These are phyloP conservation scores for Tetraselmis striata DNA, from an alignment of 139 green algal species.

Conservation along the genomic window DNA sequence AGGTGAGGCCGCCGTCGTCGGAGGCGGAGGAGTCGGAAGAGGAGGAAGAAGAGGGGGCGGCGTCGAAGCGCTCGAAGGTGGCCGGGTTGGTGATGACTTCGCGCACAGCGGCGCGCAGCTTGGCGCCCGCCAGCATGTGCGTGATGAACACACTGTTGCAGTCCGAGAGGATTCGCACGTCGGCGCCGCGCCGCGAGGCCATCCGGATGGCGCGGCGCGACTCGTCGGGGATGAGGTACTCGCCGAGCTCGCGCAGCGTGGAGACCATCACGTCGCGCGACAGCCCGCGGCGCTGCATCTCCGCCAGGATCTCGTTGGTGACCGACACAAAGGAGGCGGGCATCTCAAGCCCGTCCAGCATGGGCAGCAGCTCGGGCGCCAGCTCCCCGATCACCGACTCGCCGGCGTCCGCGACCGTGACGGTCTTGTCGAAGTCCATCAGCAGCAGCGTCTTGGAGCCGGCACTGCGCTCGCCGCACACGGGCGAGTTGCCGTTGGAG, in stretches of 20 bases:
- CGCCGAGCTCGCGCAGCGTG: constrained; percentile 51
- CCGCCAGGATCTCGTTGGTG: constrained; percentile 67
- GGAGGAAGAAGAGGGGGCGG: not conserved
- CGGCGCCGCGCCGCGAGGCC: constrained; percentile 20
- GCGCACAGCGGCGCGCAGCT: constrained; percentile 33
- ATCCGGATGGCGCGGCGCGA: not conserved
- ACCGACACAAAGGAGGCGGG: constrained; percentile 67
- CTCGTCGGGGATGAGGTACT: constrained; percentile 1
- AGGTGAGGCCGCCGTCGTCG: not conserved
- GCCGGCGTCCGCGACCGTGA: constrained; percentile 59
- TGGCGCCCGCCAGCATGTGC: constrained; percentile 54
- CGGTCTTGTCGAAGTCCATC: constrained; percentile 74
- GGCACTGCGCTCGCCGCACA: not conserved
- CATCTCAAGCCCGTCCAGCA: constrained; percentile 50
- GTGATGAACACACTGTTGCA: constrained; percentile 72
- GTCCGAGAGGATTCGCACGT: constrained; percentile 59
- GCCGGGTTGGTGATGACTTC: constrained; percentile 62
- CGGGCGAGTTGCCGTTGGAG: not conserved
- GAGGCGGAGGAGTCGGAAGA: not conserved
- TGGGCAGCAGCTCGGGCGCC: constrained; percentile 72
- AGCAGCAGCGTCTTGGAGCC: constrained; percentile 38
- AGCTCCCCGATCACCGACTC: constrained; percentile 64
- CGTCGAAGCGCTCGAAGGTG: constrained; percentile 41
- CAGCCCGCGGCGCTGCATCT: constrained; percentile 65
- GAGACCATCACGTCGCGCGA: constrained; percentile 50